Percentiles rank a stretch among this genome's conserved stretches.
Conservation (phyloP, 1,284 basidiomycete genomes). For the Acaromyces ingoldii region DNA sequence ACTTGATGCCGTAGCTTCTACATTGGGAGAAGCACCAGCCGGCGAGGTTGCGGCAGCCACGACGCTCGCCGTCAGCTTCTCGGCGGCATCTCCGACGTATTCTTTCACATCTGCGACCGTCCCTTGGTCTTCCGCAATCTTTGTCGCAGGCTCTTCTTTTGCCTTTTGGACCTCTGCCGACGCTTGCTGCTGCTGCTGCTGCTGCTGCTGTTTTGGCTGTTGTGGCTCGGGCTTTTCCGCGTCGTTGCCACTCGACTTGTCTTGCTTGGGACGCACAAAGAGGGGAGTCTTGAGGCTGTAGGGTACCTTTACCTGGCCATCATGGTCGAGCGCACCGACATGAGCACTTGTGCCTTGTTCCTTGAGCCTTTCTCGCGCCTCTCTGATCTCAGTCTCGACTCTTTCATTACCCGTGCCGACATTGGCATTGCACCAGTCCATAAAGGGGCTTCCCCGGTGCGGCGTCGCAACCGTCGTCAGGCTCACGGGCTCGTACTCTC, state of each 20-base stretch:
- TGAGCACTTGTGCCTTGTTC: too few species aligned
- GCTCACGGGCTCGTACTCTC: slow-evolving; percentile 76
- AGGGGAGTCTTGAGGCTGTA: slow-evolving; percentile 45
- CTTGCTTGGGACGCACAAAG: slow-evolving; percentile 31
- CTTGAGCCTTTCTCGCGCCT: slow-evolving; percentile 15
- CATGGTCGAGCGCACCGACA: too few species aligned
- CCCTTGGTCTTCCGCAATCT: slow-evolving; percentile 10
- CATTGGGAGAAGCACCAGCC: too few species aligned
- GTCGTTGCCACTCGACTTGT: background rate
- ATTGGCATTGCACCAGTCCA: slow-evolving; percentile 82
- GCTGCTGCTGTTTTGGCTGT: slow-evolving; percentile 10
- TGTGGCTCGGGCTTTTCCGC: background rate
- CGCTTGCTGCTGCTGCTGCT: slow-evolving; percentile 10
- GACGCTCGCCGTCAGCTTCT: slow-evolving; percentile 2
- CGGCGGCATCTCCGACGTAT: slow-evolving; percentile 13
- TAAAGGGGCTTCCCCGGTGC: slow-evolving; percentile 92
- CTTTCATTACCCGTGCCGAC: slow-evolving; percentile 47
- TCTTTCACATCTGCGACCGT: slow-evolving; percentile 18
- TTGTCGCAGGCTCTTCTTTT: slow-evolving; percentile 4
- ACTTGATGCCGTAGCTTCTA: background rate
- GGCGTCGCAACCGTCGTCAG: slow-evolving; percentile 89
- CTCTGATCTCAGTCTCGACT: slow-evolving; percentile 38
- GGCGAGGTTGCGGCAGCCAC: background rate
- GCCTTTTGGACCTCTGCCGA: slow-evolving; percentile 4
- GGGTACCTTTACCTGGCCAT: slow-evolving; percentile 15